phyloP scores from a whole-genome alignment of 2,329 filamentous ascomycete genomes.

The Raffaelea albimanens region DNA sequence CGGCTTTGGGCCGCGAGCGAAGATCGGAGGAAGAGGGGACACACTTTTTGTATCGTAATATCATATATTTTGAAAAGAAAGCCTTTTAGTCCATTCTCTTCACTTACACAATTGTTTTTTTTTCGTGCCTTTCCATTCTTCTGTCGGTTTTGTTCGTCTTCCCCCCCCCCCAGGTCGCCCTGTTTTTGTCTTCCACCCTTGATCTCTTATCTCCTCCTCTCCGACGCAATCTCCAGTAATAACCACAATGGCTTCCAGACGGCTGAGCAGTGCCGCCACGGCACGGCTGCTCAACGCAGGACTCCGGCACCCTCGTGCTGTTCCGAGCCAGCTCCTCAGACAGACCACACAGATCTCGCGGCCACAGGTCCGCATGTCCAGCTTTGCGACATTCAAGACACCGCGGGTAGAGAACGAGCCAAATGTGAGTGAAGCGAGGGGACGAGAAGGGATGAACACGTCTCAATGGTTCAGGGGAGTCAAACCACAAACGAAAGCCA shows the following conservation, averaged over 20 bases:
- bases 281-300: conserved; percentile 8
- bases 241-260: conserved; percentile 12
- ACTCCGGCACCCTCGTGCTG: conserved; percentile 1
- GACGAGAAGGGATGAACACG: too few relatives aligned
- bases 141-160: too few relatives aligned
- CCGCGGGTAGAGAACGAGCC: conserved; percentile 85
- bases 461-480: too few relatives aligned
- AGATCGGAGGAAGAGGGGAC: conserved; percentile 8
- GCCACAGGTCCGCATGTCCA: conserved; percentile 31
- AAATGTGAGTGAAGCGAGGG: conserved; percentile 69
- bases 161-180: too few relatives aligned
- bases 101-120: neutral
- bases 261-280: conserved; percentile 7
- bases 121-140: neutral
- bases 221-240: neutral
- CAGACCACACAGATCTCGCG: neutral
- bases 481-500: neutral
- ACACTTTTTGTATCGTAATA: too few relatives aligned
- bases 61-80: too few relatives aligned
- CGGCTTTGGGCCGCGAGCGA: neutral
- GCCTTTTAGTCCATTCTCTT: too few relatives aligned
- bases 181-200: neutral
- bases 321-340: conserved; percentile 1
- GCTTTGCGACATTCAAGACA: conserved; percentile 76
- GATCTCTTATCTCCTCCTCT: neutral